These are phyloP conservation scores for Myriosclerotinia curreyana DNA, from an alignment of 2,329 filamentous ascomycete species.

Conservation along the genomic window DNA sequence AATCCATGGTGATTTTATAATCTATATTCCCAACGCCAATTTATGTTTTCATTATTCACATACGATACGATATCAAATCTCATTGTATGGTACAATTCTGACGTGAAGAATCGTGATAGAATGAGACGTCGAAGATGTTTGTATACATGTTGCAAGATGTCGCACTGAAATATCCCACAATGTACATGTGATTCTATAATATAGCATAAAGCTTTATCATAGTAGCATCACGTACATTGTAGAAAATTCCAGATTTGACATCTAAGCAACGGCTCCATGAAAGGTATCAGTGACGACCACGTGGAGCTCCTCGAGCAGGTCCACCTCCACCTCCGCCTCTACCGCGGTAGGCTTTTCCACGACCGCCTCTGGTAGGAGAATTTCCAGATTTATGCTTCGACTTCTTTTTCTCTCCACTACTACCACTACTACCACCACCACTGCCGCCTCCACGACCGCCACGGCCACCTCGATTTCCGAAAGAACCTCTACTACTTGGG, in stretches of 20 bases:
- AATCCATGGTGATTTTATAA: neutral
- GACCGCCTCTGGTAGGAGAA: conserved; percentile 2
- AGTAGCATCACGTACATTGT: neutral
- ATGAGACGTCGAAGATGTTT: neutral
- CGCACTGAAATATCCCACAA: neutral
- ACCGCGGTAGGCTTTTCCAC: conserved; percentile 6
- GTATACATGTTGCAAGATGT: neutral
- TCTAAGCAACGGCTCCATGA: neutral
- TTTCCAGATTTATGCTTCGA: conserved; percentile 5
- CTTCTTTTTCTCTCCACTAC: conserved; percentile 5
- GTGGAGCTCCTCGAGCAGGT: conserved; percentile 13
- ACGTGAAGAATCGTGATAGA: neutral
- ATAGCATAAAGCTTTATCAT: neutral
- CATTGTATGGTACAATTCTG: neutral
- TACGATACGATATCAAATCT: neutral
- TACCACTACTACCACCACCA: neutral
- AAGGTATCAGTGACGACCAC: conserved; percentile 9
- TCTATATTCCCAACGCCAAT: neutral
- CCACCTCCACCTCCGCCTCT: conserved; percentile 2
- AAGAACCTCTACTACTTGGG: neutral
- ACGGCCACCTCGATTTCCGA: neutral
- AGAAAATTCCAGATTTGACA: neutral
- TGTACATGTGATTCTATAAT: neutral
- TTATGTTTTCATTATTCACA: neutral
- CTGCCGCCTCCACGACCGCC: neutral